Conservation (phyloP, 306 rosid genomes). For the Quercus gilva region DNA sequence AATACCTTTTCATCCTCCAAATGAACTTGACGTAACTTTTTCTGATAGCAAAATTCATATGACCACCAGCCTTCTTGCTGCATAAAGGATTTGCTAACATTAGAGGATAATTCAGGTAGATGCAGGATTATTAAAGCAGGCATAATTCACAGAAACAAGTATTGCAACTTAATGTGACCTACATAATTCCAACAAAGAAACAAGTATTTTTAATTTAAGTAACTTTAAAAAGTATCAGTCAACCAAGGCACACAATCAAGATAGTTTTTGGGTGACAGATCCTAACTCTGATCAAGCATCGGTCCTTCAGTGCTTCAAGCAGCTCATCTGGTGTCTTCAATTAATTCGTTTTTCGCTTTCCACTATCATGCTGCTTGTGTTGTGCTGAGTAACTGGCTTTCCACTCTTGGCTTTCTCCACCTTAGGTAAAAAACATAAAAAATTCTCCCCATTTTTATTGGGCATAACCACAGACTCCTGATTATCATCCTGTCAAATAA, state of each 20-base stretch:
- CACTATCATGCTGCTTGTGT: slow-evolving; percentile 78
- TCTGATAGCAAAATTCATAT: slow-evolving; percentile 91
- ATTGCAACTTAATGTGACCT: neutral
- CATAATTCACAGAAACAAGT: neutral
- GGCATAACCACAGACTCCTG: slow-evolving; percentile 83
- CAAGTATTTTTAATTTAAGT: neutral
- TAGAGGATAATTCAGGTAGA: slow-evolving; percentile 16
- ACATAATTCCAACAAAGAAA: neutral
- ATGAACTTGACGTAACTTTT: slow-evolving; percentile 74
- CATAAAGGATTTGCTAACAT: slow-evolving; percentile 28
- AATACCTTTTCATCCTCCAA: slow-evolving; percentile 81
- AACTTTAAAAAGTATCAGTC: neutral
- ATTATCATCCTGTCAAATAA: slow-evolving; percentile 64
- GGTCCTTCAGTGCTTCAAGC: slow-evolving; percentile 76
- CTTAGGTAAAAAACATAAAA: slow-evolving; percentile 83
- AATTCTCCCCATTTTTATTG: slow-evolving; percentile 64
- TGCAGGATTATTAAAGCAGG: neutral
- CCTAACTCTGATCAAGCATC: slow-evolving; percentile 73
- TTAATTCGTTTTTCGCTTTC: slow-evolving; percentile 72
- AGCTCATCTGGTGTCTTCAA: slow-evolving; percentile 95
- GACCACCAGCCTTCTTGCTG: slow-evolving; percentile 99
- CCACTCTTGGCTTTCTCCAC: slow-evolving; percentile 73
- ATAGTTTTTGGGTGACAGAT: slow-evolving; percentile 13
- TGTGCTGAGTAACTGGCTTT: slow-evolving; percentile 57
- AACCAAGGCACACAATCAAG: neutral